Evolutionary conservation across 257 asterid genomes (phyloP).

Genomic region (Nicotiana obtusifolia): DNA sequence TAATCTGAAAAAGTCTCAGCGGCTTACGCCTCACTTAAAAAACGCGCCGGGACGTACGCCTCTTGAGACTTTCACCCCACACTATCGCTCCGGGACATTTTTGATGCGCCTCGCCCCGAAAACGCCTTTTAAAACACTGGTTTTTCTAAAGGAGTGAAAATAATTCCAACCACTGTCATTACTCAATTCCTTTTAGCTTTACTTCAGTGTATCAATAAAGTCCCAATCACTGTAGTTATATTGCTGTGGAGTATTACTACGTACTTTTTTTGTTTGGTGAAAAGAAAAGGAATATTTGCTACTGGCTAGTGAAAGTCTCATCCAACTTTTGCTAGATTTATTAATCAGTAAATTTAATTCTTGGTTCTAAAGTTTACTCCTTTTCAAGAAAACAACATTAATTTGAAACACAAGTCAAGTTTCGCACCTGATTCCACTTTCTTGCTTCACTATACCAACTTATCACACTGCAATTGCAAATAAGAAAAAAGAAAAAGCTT

Average conservation of each 20-base stretch:
- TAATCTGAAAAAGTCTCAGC: too few species aligned
- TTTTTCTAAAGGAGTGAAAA: not conserved
- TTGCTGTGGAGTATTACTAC: not conserved
- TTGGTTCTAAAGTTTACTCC: not conserved
- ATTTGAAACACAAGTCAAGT: conserved; percentile 17
- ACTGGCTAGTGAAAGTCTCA: not conserved
- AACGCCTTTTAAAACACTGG: too few species aligned
- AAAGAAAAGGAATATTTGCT: not conserved
- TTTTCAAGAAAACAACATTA: conserved; percentile 13
- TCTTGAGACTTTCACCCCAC: too few species aligned
- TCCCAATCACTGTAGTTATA: conserved; percentile 11
- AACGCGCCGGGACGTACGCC: too few species aligned
- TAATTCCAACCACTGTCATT: conserved; percentile 10
- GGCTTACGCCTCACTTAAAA: too few species aligned
- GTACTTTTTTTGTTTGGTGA: not conserved
- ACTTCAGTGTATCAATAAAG: conserved; percentile 1
- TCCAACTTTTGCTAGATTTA: not conserved
- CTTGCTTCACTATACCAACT: conserved; percentile 79
- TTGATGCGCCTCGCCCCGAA: too few species aligned
- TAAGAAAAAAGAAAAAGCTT: not conserved
- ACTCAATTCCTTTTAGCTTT: not conserved
- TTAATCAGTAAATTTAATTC: not conserved
- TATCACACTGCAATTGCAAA: conserved; percentile 47
- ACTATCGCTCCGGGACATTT: too few species aligned
- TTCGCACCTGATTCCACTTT: conserved; percentile 78